Evolutionary conservation across 164 flowering plant genomes (phyloP), one percentile per base, ranked within the genome.

Genomic region (Akebia trifoliata): DNA sequence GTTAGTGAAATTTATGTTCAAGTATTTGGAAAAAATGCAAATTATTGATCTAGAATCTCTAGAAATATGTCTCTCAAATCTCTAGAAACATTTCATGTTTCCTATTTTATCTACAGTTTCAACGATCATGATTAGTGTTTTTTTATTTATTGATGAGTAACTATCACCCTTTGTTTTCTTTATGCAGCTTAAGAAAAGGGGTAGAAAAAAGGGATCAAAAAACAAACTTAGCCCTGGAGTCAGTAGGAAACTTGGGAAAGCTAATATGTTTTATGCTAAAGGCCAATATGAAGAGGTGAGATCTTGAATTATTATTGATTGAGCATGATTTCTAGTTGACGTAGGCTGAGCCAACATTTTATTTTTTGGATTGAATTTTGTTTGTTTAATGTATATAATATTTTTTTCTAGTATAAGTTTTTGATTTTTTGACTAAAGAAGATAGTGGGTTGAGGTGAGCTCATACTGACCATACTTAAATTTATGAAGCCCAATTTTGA

Each of bases 181-280:
- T 52, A n/a, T 43, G 66, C 74, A 84, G 87, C 58, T 32, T 31
- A 86, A 79, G 74, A 80, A 71, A 62, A 79, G 70, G 70, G 97
- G 97, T 39, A 75, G 95, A 54, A 63, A 78, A 25, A 86, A 74
- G 67, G 94, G 97, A 17, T 73, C 85, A 21, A 83, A 56, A 60
- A 86, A 78, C 6, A 84, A 81, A 63, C 71, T 74, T 20, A 79
- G 67, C 51, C 82, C 88, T 48, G 86, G 79, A 56, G 62, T 81
- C 46, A 66, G 78, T 6, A 46, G 53, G 65, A 79, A 75, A 71
- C 79, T 89, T 61, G 89, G 90, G 57, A 82, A 80, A 52, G 95
- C 97, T 46, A 81, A 75, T 55, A 77, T 86, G 66, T 80, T 68
- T 54, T 81, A 79, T 78, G 87, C 83, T 37, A 73, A 66, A 67